Conservation (phyloP, 495 filamentous ascomycete species). For the Platismatia glauca region DNA sequence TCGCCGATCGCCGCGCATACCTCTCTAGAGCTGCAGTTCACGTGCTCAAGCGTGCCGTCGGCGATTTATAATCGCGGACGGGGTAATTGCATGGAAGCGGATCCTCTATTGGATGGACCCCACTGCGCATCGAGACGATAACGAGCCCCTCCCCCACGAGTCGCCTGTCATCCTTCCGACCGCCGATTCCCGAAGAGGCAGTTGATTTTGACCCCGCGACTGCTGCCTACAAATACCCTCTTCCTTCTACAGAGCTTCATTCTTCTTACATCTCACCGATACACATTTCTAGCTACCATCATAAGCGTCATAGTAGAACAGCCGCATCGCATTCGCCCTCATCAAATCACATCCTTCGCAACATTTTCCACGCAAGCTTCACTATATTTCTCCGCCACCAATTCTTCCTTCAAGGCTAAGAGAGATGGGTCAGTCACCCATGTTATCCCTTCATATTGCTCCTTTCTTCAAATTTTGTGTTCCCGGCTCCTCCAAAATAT, state of each 20-base stretch:
- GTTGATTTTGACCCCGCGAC: too few relatives aligned
- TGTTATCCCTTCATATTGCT: too few relatives aligned
- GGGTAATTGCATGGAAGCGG: too few relatives aligned
- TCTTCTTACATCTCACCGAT: neutral
- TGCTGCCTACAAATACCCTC: neutral
- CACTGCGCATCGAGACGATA: neutral
- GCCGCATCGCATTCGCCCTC: neutral
- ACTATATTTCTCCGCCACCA: too few relatives aligned
- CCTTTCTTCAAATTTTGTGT: too few relatives aligned
- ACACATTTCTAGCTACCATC: neutral
- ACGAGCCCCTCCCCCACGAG: too few relatives aligned
- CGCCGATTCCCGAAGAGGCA: neutral
- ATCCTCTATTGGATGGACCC: neutral
- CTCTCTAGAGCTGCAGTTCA: neutral
- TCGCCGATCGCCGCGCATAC: neutral
- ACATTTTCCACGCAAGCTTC: too few relatives aligned
- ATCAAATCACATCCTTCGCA: too few relatives aligned
- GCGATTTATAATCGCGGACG: neutral
- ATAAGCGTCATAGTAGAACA: neutral
- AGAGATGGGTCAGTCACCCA: neutral
- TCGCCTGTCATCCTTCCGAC: neutral
- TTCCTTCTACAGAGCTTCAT: neutral
- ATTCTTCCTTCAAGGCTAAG: neutral
- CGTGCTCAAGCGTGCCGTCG: neutral
- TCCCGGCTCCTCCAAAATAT: neutral